Evolutionary conservation across 371 early-diverging fungal genomes (phyloP), one percentile per base, ranked within the genome.

Genomic region (Apophysomyces ossiformis): DNA sequence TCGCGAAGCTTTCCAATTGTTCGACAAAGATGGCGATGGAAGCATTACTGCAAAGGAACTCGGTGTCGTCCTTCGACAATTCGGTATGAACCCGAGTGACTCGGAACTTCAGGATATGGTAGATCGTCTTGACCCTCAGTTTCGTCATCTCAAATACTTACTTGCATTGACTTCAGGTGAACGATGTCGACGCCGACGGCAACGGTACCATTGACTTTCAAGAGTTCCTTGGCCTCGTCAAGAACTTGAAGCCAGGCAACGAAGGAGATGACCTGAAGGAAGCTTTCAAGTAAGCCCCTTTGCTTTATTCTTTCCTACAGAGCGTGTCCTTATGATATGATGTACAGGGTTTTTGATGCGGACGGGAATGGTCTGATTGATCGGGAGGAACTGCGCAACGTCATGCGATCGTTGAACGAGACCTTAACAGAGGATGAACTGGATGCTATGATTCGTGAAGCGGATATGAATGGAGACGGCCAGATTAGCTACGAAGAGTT

Each of bases 171-270:
- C n/a, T 41, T 84, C 54, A 81, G 82, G 90, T 98, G 69, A 92
- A 90, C 76, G 92, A 95, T 73, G 93, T 95, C 37, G 97, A 97
- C 81, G 90, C 93, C 56, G 93, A 95, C 83, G 93, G 94, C 67
- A 93, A 95, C 75, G 95, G 96, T 63, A 92, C 86, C 60, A 92
- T 96, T 68, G 97, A 96, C 76, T 95, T 95, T 69, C 80, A 89
- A 57, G 96, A 96, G 75, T 96, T 97, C 78, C 74, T 95, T 67
- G 88, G 92, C 39, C 87, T 96, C 87, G 93, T 95, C 90, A 92
- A 95, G 60, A 72, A 74, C 64, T 64, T 77, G 37, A 75, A 76
- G 47, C 44, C 71, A n/a, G 81, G 69, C 36, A 71, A 72, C 57
- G 76, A 81, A 63, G 63, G 64, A 5, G 81, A 77, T 60, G 77